These are phyloP conservation scores for Metschnikowia arizonensis DNA, from an alignment of 805 yeast species.

Conservation along the genomic window DNA sequence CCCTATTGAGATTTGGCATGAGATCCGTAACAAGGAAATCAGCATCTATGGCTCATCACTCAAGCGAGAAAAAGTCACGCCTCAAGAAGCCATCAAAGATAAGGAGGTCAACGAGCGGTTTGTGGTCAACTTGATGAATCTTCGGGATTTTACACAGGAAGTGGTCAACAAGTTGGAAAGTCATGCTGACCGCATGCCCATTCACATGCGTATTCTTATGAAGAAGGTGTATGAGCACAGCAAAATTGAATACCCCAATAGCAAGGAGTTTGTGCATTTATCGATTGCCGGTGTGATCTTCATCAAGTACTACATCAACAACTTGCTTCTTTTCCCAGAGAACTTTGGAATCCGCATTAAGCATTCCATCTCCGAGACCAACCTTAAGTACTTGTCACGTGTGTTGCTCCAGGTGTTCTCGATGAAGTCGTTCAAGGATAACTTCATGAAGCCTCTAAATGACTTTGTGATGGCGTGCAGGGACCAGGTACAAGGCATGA, in stretches of 20 bases:
- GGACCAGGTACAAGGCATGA: conserved; percentile 42
- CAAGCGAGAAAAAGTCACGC: conserved; percentile 36
- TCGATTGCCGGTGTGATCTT: conserved; percentile 67
- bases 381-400: conserved; percentile 53
- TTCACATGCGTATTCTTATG: conserved; percentile 35
- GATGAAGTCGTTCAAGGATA: conserved; percentile 66
- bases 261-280: conserved; percentile 53
- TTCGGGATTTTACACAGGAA: conserved; percentile 68
- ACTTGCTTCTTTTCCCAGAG: conserved; percentile 49
- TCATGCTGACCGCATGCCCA: conserved; percentile 35
- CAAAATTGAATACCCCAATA: conserved; percentile 51
- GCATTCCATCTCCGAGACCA: conserved; percentile 38
- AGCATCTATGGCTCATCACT: conserved; percentile 33
- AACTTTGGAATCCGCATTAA: conserved; percentile 48
- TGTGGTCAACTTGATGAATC: conserved; percentile 64
- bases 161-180: conserved; percentile 51
- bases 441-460: conserved; percentile 74
- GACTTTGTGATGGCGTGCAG: conserved; percentile 57
- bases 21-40: conserved; percentile 36
- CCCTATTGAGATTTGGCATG: conserved; percentile 56
- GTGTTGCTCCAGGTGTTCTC: conserved; percentile 62
- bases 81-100: conserved; percentile 74
- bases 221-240: conserved; percentile 35
- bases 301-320: conserved; percentile 47
- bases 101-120: conserved; percentile 66